phyloP scores from a whole-genome alignment of 2,329 filamentous ascomycete genomes.

The Domatiomyces globalis region DNA sequence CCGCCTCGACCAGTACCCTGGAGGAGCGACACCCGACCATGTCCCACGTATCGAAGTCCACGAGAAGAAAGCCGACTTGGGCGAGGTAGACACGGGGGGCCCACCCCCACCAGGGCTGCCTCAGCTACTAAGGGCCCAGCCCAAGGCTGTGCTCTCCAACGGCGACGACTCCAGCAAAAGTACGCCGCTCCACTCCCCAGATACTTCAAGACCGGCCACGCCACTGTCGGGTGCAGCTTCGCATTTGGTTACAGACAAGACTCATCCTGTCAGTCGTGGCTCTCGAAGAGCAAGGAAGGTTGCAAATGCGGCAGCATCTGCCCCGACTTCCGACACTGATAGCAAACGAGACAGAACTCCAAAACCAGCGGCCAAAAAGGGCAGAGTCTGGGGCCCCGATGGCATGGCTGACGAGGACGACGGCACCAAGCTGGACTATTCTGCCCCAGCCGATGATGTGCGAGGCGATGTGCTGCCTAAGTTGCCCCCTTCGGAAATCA shows the following conservation, averaged over 20 bases:
- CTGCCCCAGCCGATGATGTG: slow-evolving; percentile 40
- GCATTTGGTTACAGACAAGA: slow-evolving; percentile 59
- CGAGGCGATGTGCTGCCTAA: slow-evolving; percentile 25
- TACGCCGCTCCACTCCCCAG: slow-evolving; percentile 56
- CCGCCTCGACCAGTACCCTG: slow-evolving; percentile 49
- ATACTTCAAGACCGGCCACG: slow-evolving; percentile 65
- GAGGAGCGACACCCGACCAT: slow-evolving; percentile 32
- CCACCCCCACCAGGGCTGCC: slow-evolving; percentile 40
- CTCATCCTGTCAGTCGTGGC: slow-evolving; percentile 58
- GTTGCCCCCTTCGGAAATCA: slow-evolving; percentile 52
- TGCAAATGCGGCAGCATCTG: slow-evolving; percentile 47
- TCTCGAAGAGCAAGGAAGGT: slow-evolving; percentile 69
- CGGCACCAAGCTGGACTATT: slow-evolving; percentile 77
- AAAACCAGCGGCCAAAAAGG: slow-evolving; percentile 55
- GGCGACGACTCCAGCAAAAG: slow-evolving; percentile 47
- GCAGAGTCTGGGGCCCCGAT: slow-evolving; percentile 83
- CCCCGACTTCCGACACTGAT: slow-evolving; percentile 75
- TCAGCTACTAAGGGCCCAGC: slow-evolving; percentile 38
- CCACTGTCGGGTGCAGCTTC: slow-evolving; percentile 43
- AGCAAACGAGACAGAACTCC: slow-evolving; percentile 44
- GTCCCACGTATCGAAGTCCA: slow-evolving; percentile 24
- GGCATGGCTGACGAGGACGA: slow-evolving; percentile 74
- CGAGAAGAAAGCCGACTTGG: slow-evolving; percentile 36
- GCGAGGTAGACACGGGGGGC: slow-evolving; percentile 35
- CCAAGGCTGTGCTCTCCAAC: slow-evolving; percentile 28